Base-by-base conservation (phyloP, 768 basidiomycete genomes). In the Trametes villosa region DNA sequence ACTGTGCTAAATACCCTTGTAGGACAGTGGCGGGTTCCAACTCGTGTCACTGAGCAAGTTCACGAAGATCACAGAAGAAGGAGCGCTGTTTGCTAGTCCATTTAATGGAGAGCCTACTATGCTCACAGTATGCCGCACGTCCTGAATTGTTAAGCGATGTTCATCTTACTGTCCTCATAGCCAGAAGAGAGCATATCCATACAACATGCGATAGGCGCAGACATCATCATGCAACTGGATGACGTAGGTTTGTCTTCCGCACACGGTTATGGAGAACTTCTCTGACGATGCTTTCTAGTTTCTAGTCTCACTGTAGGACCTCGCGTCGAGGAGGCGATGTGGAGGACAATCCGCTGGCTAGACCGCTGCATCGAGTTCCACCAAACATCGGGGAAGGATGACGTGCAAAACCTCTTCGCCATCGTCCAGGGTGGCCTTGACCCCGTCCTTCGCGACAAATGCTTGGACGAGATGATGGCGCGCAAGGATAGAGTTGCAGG, bases 141-240 rank as follows among this genome's bases (percentile, higher is more conserved):
- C 12, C 18, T 18, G 9, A 12, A 29, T 11, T n/a, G 42, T 2
- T 12, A 9, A 2, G 0, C 22, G 5, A 44, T 22, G n/a, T n/a
- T n/a, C 22, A 26, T 38, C 40, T 48, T 9, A 42, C 27, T 4
- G 18, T 6, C 8, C 8, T 24, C 11, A 33, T 22, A 94, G 89
- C 94, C 94, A 33, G 94, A 96, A 75, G 90, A 94, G 78, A 92
- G 91, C 67, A 94, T 96, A 41, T 85, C 86, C 17, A 90, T 94
- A 67, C 93, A 96, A 70, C 94, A 96, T 69, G 81, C 88, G 9
- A 94, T 96, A 42, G 93, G 94, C 6, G 91, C 88, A 27, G 94
- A 96, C 71, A 96, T 96, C 60, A 93, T 96, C 62, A 96, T 96
- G 94, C 94, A 93, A 71, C 81, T 94, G 18, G 93, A 95, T 71